phyloP scores from a whole-genome alignment of 2,329 filamentous ascomycete genomes.

The Fusarium pininemorale region DNA sequence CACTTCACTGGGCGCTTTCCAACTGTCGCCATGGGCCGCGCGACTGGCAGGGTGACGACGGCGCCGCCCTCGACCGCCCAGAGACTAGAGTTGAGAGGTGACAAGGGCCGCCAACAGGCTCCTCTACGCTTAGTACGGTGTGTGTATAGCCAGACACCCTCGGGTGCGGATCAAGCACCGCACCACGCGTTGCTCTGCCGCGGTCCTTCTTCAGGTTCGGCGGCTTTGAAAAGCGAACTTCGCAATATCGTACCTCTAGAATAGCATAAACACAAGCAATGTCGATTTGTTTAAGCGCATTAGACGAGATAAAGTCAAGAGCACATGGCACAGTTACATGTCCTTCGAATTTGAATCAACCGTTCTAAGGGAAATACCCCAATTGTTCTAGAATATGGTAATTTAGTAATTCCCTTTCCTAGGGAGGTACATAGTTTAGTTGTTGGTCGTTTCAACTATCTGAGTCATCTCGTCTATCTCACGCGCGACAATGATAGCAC shows the following conservation, averaged over 20 bases:
- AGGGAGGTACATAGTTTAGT: background rate
- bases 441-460: conserved; percentile 23
- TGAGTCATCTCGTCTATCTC: conserved; percentile 40
- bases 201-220: conserved; percentile 26
- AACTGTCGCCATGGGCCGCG: conserved; percentile 19
- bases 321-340: background rate
- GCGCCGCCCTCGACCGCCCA: conserved; percentile 19
- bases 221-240: conserved; percentile 13
- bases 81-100: conserved; percentile 26
- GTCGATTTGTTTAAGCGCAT: background rate
- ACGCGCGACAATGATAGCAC: conserved; percentile 22
- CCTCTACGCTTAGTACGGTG: background rate
- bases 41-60: conserved; percentile 28
- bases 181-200: conserved; percentile 20
- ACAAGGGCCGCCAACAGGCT: conserved; percentile 21
- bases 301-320: background rate
- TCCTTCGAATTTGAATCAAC: background rate
- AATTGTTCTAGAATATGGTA: background rate
- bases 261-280: conserved; percentile 1
- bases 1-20: conserved; percentile 27
- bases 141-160: conserved; percentile 6
- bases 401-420: background rate
- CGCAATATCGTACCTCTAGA: background rate
- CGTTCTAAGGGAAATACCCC: background rate
- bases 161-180: conserved; percentile 20